A percentile compares a stretch with the other conserved stretches of the same genome.
Conservation (phyloP, 768 basidiomycete species). For the Lentinula aciculospora region DNA sequence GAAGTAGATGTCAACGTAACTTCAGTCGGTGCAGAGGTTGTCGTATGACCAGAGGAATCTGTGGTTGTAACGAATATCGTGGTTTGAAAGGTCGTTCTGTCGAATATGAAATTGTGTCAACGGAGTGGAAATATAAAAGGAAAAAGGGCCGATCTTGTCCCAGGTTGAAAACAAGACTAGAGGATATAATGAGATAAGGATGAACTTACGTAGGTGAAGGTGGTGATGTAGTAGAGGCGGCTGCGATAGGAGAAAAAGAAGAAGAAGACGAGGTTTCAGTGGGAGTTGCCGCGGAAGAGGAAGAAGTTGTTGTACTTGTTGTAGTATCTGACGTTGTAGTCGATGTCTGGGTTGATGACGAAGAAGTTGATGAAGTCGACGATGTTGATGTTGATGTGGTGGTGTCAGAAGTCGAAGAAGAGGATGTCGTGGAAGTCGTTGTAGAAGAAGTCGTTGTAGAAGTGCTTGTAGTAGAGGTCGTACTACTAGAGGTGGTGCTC, state of each 20-base stretch:
- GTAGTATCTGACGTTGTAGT: constrained; percentile 1
- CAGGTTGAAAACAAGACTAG: neutral
- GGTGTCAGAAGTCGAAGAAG: constrained; percentile 10
- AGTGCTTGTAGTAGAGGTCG: constrained; percentile 16
- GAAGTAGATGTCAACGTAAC: constrained; percentile 54
- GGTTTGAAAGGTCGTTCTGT: constrained; percentile 48
- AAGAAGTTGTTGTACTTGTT: constrained; percentile 1
- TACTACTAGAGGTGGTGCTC: constrained; percentile 15
- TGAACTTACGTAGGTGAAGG: constrained; percentile 9
- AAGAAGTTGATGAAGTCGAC: constrained; percentile 13
- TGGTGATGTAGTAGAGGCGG: neutral
- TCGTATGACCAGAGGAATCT: constrained; percentile 43
- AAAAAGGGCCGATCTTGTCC: neutral
- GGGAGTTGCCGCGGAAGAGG: constrained; percentile 5
- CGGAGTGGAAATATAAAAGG: neutral
- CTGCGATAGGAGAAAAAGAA: constrained; percentile 3
- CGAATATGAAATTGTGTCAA: constrained; percentile 10
- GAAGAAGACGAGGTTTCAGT: constrained; percentile 2
- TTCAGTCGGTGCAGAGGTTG: constrained; percentile 46
- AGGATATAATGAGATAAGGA: constrained; percentile 17
- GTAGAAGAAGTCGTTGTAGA: constrained; percentile 14
- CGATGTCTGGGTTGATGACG: constrained; percentile 9
- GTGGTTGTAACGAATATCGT: constrained; percentile 57
- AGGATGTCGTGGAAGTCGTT: constrained; percentile 11
- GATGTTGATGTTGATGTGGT: constrained; percentile 15